Evolutionary conservation across 106 monocot genomes (phyloP), one percentile per base, ranked within the genome.

Genomic region (Ottelia alismoides): DNA sequence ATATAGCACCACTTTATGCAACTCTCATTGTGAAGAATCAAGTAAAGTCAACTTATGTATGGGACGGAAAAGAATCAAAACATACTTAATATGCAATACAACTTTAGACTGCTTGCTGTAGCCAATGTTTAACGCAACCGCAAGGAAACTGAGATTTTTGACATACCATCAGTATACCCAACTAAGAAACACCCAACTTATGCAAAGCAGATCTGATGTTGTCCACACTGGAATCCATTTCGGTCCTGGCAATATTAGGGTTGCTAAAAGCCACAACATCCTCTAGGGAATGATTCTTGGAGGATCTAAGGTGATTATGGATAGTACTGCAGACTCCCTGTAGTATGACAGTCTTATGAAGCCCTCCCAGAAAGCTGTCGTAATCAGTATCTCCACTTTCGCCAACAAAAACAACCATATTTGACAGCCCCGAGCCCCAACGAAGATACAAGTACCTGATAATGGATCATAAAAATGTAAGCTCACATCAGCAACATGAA

Each of bases 331-430:
- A 84, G 25, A 70, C 49, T 27, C 82, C 85, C 30, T 76, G 84
- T 31, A 96, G 58, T 57, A 96, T 72, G 22, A 96, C 60, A 19
- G 88, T 88, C 58, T 85, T 96, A 65, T 89, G 88, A 12, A 84
- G 73, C 1, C 96, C 96, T 50, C 81, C 78, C 16, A 96, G 72
- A 46, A 96, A 44, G 52, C 85, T 85, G 31, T 96, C 88, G 31
- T 88, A 96, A 64, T 96, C 96, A 11, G 85, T 76, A 48, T 84
- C 81, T 19, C 96, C 96, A 55, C 61, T 72, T 61, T 88, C 78
- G n/a, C 96, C 96, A 49, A 96, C 82, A 64, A 96, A 65, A 14
- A 96, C 96, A 22, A 85, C 81, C 78, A 96, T 70, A 49, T 78
- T 89, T 52, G 84, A 72, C 35, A 96, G 32, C 24, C 89, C 79